Percentiles rank a stretch among this genome's conserved stretches.
Evolutionary conservation across 176 grass and related monocot genomes (phyloP).

Genomic region (Poa annua): DNA sequence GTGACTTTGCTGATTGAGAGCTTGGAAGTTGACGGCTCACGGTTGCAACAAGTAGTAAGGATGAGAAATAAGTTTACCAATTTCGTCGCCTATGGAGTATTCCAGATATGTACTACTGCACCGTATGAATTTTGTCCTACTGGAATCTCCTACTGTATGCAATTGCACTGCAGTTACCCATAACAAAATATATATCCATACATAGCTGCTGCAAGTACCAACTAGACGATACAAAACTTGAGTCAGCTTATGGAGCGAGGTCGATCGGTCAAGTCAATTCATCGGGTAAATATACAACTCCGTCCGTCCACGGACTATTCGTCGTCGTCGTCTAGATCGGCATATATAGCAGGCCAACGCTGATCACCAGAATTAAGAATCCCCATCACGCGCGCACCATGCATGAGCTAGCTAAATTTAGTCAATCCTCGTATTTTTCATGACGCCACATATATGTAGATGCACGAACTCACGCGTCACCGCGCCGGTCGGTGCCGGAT

Average conservation of each 20-base stretch:
- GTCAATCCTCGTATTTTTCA: neutral
- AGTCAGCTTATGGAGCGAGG: neutral
- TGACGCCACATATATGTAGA: too few species aligned
- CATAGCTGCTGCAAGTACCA: neutral
- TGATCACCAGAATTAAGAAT: neutral
- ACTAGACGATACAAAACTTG: neutral
- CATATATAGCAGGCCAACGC: neutral
- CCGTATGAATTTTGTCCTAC: too few species aligned
- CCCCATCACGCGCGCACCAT: neutral
- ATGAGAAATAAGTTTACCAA: neutral
- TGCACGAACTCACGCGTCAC: too few species aligned
- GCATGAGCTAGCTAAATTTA: neutral
- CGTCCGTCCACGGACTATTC: neutral
- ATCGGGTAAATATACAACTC: slow-evolving; percentile 25
- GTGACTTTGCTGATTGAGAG: neutral
- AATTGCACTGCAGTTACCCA: neutral
- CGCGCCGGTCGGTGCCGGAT: too few species aligned
- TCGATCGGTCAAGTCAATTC: neutral
- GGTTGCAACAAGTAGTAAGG: neutral
- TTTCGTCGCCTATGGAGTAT: neutral
- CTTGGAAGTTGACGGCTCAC: neutral
- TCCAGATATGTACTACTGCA: too few species aligned
- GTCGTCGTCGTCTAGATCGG: neutral
- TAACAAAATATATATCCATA: neutral
- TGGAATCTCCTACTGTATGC: neutral